phyloP scores from a whole-genome alignment of 2,329 filamentous ascomycete species.

The Chrysoporthe austroafricana region DNA sequence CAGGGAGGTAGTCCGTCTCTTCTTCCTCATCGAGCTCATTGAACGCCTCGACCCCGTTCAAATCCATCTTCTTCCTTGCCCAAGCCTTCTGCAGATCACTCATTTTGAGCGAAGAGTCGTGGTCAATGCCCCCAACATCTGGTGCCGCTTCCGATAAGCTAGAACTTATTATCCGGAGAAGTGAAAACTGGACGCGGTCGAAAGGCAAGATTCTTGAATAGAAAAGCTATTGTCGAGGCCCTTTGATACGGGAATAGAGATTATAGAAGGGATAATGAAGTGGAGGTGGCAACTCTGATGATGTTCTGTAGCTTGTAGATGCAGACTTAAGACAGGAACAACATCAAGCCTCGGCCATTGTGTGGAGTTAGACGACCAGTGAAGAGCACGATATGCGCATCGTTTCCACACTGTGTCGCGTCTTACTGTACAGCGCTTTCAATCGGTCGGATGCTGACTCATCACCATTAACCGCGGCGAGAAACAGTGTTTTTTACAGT shows the following conservation, averaged over 20 bases:
- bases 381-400: background rate
- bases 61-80: slow-evolving; percentile 73
- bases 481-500: background rate
- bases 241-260: background rate
- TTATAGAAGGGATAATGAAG: background rate
- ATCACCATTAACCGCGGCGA: background rate
- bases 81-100: slow-evolving; percentile 81
- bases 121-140: slow-evolving; percentile 4
- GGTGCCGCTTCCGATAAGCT: background rate
- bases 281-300: background rate
- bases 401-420: background rate
- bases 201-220: background rate
- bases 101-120: slow-evolving; percentile 55
- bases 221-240: background rate
- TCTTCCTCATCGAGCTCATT: slow-evolving; percentile 58
- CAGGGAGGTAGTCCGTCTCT: slow-evolving; percentile 42
- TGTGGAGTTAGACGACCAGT: background rate
- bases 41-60: slow-evolving; percentile 55
- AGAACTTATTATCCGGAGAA: background rate
- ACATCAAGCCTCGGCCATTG: background rate
- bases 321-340: background rate
- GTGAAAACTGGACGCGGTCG: background rate
- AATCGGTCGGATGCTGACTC: background rate
- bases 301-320: too few species aligned
- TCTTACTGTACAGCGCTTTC: background rate